Evolutionary conservation across 2,329 filamentous ascomycete species (phyloP).

Genomic region (Aspergillus hortae): DNA sequence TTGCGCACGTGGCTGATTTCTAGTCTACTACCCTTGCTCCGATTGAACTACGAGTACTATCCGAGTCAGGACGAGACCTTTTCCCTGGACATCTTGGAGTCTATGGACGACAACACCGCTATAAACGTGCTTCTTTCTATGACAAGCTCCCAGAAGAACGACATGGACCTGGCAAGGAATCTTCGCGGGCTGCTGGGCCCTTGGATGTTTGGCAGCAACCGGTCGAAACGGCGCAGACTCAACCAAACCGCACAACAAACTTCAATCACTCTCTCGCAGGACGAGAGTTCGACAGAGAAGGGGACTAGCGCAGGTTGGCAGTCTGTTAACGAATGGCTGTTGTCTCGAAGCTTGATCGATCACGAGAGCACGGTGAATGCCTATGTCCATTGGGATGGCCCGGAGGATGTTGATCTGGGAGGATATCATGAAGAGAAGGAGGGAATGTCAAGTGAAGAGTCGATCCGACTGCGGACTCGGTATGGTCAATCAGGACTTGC

Average conservation of each 20-base stretch:
- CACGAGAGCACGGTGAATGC: slow-evolving; percentile 49
- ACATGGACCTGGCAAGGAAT: slow-evolving; percentile 49
- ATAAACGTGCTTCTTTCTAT: slow-evolving; percentile 53
- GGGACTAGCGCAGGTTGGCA: slow-evolving; percentile 50
- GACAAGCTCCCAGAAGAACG: slow-evolving; percentile 29
- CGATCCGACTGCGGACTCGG: slow-evolving; percentile 40
- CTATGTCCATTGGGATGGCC: slow-evolving; percentile 58
- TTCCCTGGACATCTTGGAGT: slow-evolving; percentile 52
- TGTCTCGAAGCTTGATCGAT: slow-evolving; percentile 50
- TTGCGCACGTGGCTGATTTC: slow-evolving; percentile 60
- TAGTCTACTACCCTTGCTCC: slow-evolving; percentile 55
- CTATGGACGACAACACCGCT: slow-evolving; percentile 48
- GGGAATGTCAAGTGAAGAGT: slow-evolving; percentile 42
- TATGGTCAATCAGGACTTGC: slow-evolving; percentile 60
- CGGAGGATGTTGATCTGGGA: slow-evolving; percentile 56
- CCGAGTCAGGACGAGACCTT: slow-evolving; percentile 44
- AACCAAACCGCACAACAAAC: slow-evolving; percentile 27
- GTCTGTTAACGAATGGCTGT: slow-evolving; percentile 57
- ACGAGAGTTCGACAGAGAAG: slow-evolving; percentile 15
- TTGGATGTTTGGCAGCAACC: slow-evolving; percentile 59
- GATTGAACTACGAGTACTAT: slow-evolving; percentile 62
- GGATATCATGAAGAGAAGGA: slow-evolving; percentile 46
- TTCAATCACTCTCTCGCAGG: slow-evolving; percentile 25
- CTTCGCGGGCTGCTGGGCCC: slow-evolving; percentile 58
- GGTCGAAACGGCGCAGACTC: slow-evolving; percentile 53